Evolutionary conservation across 768 basidiomycete species (phyloP).

Genomic region (Thelephora aurantiotincta): DNA sequence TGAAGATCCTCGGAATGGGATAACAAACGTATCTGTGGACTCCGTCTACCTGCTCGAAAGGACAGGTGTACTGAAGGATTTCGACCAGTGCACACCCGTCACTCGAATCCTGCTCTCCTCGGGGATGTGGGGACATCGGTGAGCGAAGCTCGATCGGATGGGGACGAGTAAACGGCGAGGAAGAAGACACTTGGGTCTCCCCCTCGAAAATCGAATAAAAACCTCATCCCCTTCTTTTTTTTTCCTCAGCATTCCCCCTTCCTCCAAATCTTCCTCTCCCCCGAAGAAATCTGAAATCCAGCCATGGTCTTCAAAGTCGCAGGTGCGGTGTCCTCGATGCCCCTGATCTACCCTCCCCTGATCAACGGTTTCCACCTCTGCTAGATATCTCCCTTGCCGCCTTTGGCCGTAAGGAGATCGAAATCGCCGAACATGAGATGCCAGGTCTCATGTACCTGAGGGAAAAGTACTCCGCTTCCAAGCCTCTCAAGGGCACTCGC

Average conservation of each 20-base stretch:
- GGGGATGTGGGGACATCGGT: conserved; percentile 5
- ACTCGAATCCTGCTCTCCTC: not conserved
- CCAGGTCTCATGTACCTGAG: conserved; percentile 92
- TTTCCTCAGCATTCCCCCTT: conserved; percentile 11
- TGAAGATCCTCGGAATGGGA: conserved; percentile 64
- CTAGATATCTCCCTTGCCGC: conserved; percentile 92
- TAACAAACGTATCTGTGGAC: conserved; percentile 38
- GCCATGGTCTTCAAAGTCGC: conserved; percentile 84
- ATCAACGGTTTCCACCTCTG: conserved; percentile 5
- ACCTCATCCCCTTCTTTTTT: conserved; percentile 8
- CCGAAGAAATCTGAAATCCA: conserved; percentile 6
- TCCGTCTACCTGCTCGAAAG: conserved; percentile 19
- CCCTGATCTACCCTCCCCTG: not conserved
- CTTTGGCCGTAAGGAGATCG: conserved; percentile 98
- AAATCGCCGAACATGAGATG: conserved; percentile 98
- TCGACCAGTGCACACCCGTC: conserved; percentile 49
- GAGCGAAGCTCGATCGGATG: conserved; percentile 2
- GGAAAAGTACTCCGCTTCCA: conserved; percentile 62
- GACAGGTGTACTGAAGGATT: conserved; percentile 60
- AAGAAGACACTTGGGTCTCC: conserved; percentile 1
- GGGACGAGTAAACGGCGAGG: not conserved
- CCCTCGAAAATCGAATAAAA: conserved; percentile 11
- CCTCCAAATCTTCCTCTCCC: conserved; percentile 14
- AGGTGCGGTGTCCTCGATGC: conserved; percentile 28
- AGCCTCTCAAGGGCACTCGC: conserved; percentile 89